A percentile compares a stretch with the other conserved stretches of the same genome.
phyloP scores from a whole-genome alignment of 2,329 filamentous ascomycete species.

The Cytospora leucostoma region DNA sequence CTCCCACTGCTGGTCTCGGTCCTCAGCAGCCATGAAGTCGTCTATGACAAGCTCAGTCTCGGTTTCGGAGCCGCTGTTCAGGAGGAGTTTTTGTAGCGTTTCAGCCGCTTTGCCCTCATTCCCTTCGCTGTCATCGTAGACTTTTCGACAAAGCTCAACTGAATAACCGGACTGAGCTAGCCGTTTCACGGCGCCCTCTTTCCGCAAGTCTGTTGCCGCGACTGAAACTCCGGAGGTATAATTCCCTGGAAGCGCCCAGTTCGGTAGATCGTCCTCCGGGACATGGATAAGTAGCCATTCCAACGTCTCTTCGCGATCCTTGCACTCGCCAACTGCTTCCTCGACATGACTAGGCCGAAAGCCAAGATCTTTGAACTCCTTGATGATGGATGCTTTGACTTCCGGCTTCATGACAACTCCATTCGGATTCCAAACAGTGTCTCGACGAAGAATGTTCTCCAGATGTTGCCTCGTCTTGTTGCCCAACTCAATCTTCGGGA shows the following conservation, averaged over 20 bases:
- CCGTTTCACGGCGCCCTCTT: conserved; percentile 80
- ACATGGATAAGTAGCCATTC: conserved; percentile 98
- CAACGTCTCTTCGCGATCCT: conserved; percentile 86
- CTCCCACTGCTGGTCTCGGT: conserved; percentile 69
- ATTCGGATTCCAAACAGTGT: conserved; percentile 86
- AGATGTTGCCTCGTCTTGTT: conserved; percentile 75
- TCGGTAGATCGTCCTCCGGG: conserved; percentile 92
- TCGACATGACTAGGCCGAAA: conserved; percentile 89
- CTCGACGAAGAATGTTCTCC: conserved; percentile 75
- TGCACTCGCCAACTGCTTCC: conserved; percentile 84
- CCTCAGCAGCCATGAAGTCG: conserved; percentile 32
- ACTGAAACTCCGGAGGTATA: conserved; percentile 90
- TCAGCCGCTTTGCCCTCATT: conserved; percentile 80
- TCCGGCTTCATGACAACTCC: conserved; percentile 62
- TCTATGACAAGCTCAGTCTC: conserved; percentile 28
- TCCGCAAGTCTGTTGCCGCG: conserved; percentile 76
- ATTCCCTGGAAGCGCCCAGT: conserved; percentile 87
- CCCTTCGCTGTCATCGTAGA: conserved; percentile 68
- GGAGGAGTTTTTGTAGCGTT: conserved; percentile 70
- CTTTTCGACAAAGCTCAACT: conserved; percentile 75
- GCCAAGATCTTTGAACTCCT: conserved; percentile 74
- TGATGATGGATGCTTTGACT: conserved; percentile 63
- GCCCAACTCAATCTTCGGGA: conserved; percentile 92
- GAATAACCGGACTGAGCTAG: conserved; percentile 84
- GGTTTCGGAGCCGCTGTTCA: conserved; percentile 47